Base-by-base conservation (phyloP, 331 rosid genomes). In the Pyracantha coccinea region DNA sequence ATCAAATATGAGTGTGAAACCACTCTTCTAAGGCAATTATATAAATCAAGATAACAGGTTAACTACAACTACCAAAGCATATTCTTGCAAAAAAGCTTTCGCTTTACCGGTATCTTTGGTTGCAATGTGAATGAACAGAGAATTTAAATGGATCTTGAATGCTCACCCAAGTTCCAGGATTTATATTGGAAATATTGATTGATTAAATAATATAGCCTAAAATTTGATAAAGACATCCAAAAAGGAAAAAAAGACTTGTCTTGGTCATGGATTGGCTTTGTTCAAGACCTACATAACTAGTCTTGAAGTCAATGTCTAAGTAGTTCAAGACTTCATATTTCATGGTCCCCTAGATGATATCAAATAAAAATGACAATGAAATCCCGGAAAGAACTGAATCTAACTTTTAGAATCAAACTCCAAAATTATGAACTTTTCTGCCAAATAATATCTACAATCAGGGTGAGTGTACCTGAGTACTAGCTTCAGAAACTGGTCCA, bases 401-500 rank as follows among this genome's bases (percentile, higher is more conserved):
- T 6, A 4, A 13, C 19, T 6, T 66, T 38, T 24, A 7, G 13
- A 45, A 45, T 66, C 55, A 7, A 8, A 47, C 19, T 75, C 47
- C 65, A 29, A 75, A 50, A 3, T 20, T 5, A 20, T 11, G 44
- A 8, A 65, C 27, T 65, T 65, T 17, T 1, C 4, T 44, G 31
- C 54, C 27, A 55, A 78, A 38, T 4, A 61, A 38, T 4, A 72
- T 15, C 17, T 57, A 12, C 15, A 20, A 25, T 14, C 33, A 31
- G 28, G 31, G 50, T 19, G 32, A 33, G 31, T 71, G 15, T 86
- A 95, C 99, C 97, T 95, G 97, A 79, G 96, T 84, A 74, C 88
- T 95, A 71, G 86, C 87, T 88, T 92, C 99, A 33, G 97, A 79
- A 82, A 89, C 87, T 67, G 97, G 92, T 62, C 91, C 97, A 72